Percentiles rank a stretch among this genome's conserved stretches.
phyloP scores from a whole-genome alignment of 257 asterid genomes.

The Gentiana macrophylla region DNA sequence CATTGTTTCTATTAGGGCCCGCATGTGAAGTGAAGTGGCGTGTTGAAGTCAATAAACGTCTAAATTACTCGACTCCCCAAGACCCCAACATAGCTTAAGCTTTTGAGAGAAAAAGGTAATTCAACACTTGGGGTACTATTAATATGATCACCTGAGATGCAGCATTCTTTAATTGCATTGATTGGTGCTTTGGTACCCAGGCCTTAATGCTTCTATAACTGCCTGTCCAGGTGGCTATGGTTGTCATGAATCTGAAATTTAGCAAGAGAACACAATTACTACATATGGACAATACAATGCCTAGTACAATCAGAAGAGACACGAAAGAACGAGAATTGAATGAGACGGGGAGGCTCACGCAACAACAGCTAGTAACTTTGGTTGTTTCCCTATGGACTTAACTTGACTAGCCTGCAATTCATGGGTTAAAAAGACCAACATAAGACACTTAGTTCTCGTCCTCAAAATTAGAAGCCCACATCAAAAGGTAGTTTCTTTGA shows the following conservation, averaged over 20 bases:
- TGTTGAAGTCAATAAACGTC: too few relatives aligned
- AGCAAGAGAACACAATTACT: constrained; percentile 3
- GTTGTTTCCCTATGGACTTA: constrained; percentile 30
- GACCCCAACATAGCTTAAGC: too few relatives aligned
- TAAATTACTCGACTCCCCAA: too few relatives aligned
- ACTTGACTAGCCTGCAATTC: constrained; percentile 44
- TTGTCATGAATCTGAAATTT: constrained; percentile 47
- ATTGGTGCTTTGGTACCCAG: constrained; percentile 81
- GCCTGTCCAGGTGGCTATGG: constrained; percentile 79
- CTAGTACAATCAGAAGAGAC: background rate
- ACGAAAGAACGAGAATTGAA: too few relatives aligned
- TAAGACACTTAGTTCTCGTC: background rate
- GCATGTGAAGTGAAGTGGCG: too few relatives aligned
- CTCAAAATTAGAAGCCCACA: background rate
- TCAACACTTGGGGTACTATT: too few relatives aligned
- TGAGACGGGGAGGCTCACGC: constrained; percentile 33
- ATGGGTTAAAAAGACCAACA: background rate
- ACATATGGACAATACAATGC: background rate
- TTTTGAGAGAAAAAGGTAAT: too few relatives aligned
- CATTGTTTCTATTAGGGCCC: too few relatives aligned
- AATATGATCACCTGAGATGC: constrained; percentile 46
- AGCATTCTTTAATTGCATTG: constrained; percentile 77
- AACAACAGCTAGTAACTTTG: constrained; percentile 60
- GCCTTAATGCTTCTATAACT: constrained; percentile 77
- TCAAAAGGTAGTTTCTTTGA: background rate